Evolutionary conservation across 1,284 basidiomycete species (phyloP).

Genomic region (Malassezia equina): DNA sequence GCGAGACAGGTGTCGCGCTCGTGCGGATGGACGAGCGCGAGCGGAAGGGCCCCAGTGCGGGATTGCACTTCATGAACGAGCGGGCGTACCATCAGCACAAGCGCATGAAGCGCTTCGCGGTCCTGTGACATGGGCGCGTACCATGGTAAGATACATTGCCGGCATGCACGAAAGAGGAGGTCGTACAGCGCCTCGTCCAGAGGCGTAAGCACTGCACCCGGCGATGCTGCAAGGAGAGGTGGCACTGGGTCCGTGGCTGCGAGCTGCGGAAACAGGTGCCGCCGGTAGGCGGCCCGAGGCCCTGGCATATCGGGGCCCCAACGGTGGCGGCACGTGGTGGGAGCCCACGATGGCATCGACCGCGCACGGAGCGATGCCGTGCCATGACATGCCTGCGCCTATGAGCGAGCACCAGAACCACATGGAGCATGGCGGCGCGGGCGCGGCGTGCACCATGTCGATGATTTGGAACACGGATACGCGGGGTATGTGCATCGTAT

Average conservation of each 20-base stretch:
- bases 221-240: not conserved
- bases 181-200: not conserved
- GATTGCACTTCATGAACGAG: not conserved
- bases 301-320: not conserved
- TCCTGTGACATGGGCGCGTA: not conserved
- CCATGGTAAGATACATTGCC: conserved; percentile 1
- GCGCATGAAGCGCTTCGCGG: not conserved
- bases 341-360: conserved; percentile 6
- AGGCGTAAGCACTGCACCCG: not conserved
- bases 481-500: conserved; percentile 8
- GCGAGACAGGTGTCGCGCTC: not conserved
- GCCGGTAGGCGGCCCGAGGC: not conserved
- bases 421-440: not conserved
- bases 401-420: conserved; percentile 13
- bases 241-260: not conserved
- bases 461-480: conserved; percentile 17
- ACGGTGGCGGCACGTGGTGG: not conserved
- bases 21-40: not conserved
- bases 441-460: conserved; percentile 4
- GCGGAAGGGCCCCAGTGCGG: not conserved
- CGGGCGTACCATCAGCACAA: not conserved
- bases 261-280: not conserved
- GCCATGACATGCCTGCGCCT: conserved; percentile 19
- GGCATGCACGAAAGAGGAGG: not conserved
- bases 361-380: conserved; percentile 20